Base-by-base conservation (phyloP, 2,329 filamentous ascomycete species). In the Cryoendolithus antarcticus region DNA sequence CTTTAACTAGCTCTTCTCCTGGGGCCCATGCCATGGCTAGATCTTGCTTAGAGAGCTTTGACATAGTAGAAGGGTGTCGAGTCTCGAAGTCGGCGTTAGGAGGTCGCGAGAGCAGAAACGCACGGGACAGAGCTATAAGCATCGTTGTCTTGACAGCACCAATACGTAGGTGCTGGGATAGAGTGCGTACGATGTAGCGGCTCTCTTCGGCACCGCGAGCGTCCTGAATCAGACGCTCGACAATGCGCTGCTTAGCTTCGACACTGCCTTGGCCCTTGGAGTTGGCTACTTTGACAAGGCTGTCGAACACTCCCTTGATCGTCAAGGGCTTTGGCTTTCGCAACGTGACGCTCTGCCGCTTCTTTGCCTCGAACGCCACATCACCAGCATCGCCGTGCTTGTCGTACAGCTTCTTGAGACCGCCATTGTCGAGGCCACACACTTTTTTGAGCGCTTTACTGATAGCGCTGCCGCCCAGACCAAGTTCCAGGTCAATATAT, bases 91-190 rank as follows among this genome's bases (percentile, higher is more conserved):
- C 68, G 1, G 80, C 74, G 1, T 62, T 69, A 0, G 72, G 62
- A 0, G 88, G 83, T 32, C 74, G 74, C 0, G 89, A 93, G 4
- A 94, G 70, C 1, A 91, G 61, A 52, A 95, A 94, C 0, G 91
- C 89, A 34, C 89, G 75, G 1, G 89, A 89, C 1, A 98, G 67
- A 0, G 89, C 89, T 49, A 96, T 96, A 1, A 98, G 69, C 85
- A 96, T 94, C 0, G 91, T 98, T 0, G 89, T 96, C 60, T 95
- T 95, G 10, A 98, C 91, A 0, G 91, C 91, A 4, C 91, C 91
- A 41, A 98, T 98, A 0, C 91, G 78, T 28, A 98, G 69, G 67
- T 98, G 86, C 53, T 96, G 89, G 38, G 89, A 89, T 9, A 98
- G 65, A 5, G 89, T 98, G 33, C 91, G 74, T 19, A 95, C 88